These are phyloP conservation scores for Umbelopsis sp. DNA, from an alignment of 192 early-diverging fungal genomes.

Conservation along the genomic window DNA sequence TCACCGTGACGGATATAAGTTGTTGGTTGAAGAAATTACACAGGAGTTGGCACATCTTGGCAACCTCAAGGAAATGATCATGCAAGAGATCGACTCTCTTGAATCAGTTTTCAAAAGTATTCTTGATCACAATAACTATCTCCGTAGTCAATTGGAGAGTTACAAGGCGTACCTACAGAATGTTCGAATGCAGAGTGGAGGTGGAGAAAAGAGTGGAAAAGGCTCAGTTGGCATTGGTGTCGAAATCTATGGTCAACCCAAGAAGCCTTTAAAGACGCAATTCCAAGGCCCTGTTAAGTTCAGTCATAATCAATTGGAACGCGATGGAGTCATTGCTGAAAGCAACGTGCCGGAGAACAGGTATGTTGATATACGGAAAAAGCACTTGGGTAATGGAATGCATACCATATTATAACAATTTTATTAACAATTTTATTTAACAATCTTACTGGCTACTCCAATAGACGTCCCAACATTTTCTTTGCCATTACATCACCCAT, in stretches of 20 bases:
- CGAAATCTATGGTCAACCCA: constrained; percentile 51
- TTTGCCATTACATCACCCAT: constrained; percentile 85
- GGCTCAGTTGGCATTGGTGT: constrained; percentile 64
- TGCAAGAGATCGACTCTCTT: constrained; percentile 75
- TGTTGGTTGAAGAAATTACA: constrained; percentile 85
- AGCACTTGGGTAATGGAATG: background rate
- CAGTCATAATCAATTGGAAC: constrained; percentile 79
- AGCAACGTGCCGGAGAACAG: constrained; percentile 89
- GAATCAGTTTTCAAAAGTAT: constrained; percentile 91
- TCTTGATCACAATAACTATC: constrained; percentile 91
- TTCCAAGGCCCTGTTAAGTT: constrained; percentile 79
- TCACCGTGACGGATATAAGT: constrained; percentile 64
- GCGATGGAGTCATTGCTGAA: constrained; percentile 85
- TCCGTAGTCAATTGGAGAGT: constrained; percentile 84
- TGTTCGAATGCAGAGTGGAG: constrained; percentile 74
- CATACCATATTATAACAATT: no score
- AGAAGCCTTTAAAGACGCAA: constrained; percentile 45
- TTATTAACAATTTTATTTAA: no score
- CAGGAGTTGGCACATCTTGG: constrained; percentile 90
- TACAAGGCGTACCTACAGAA: constrained; percentile 96
- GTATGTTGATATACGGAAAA: constrained; percentile 27
- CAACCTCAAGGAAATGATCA: constrained; percentile 83
- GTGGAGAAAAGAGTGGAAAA: constrained; percentile 33
- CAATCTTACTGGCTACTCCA: background rate
- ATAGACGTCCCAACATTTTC: constrained; percentile 77